Evolutionary conservation across 2,329 filamentous ascomycete species (phyloP), one percentile per base, ranked within the genome.

Genomic region (Neofusicoccum ribis): DNA sequence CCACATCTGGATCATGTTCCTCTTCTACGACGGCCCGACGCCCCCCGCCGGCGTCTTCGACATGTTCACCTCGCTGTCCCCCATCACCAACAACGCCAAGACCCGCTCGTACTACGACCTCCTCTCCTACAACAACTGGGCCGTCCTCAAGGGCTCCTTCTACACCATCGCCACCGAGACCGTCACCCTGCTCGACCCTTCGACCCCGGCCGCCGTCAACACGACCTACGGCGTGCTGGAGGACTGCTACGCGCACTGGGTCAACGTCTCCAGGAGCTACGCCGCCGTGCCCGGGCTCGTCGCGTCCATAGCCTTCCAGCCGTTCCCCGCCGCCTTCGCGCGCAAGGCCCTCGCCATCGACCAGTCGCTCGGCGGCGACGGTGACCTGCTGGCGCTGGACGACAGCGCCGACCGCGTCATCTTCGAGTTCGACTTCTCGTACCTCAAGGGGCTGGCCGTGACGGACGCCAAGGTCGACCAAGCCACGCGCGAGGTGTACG

Each of bases 1-100:
- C 52, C 79, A 87, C 67, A 77, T 84, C 20, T 88, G 85, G 84
- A 80, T 86, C 65, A 74, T 89, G 66, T 89, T 89, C 73, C 72
- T 87, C 41, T 89, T 87, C 77, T 89, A 89, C 72, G 85, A 89
- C 72, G 87, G 84, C 1, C 80, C 82, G 0, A 73, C 76, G 59
- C 86, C 87, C 58, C 86, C 87, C 0, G 70, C 77, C 1, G 82
- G 78, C 4, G 80, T 85, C 2, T 89, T 90, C 66, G 79, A 82
- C 65, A 82, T 83, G 65, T 89, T 89, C 72, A 81, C 82, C 1
- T 77, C 77, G 44, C 78, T 85, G 52, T 70, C 74, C 1, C 79
- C 80, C 1, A 66, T 77, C 0, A 70, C 79, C 23, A 83, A 85
- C 69, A 81, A 74, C 17, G 78, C 77, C 58, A 81, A 82, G 70